phyloP scores from a whole-genome alignment of 257 asterid genomes.

The Haberlea rhodopensis region DNA sequence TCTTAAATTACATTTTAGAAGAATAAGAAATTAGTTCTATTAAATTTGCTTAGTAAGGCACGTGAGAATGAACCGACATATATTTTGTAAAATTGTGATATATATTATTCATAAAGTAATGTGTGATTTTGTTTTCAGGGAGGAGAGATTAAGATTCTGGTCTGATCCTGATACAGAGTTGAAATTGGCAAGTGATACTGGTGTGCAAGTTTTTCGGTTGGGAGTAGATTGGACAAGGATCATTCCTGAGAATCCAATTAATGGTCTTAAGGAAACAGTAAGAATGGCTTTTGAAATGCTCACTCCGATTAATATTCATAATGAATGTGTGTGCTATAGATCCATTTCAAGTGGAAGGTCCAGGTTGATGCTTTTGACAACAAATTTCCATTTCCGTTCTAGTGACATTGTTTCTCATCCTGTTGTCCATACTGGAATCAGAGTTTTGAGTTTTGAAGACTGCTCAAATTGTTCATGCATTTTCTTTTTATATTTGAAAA shows the following conservation, averaged over 20 bases:
- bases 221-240: conserved; percentile 96
- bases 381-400: neutral
- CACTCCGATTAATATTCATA: neutral
- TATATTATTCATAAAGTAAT: neutral
- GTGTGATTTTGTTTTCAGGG: conserved; percentile 48
- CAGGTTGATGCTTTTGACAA: neutral
- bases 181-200: conserved; percentile 84
- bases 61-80: neutral
- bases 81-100: conserved; percentile 7
- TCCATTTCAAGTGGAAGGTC: neutral
- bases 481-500: neutral
- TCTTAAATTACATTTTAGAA: conserved; percentile 7
- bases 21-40: neutral
- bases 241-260: conserved; percentile 83
- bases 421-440: neutral
- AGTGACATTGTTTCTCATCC: neutral
- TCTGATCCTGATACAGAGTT: conserved; percentile 95
- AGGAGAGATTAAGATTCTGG: conserved; percentile 96
- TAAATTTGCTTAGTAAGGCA: neutral
- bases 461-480: neutral
- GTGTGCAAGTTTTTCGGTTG: conserved; percentile 87
- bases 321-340: neutral
- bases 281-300: conserved; percentile 27
- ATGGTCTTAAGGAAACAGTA: conserved; percentile 59
- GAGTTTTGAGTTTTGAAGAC: conserved; percentile 1